Conservation (phyloP, 768 basidiomycete species). For the Exidia glandulosa region DNA sequence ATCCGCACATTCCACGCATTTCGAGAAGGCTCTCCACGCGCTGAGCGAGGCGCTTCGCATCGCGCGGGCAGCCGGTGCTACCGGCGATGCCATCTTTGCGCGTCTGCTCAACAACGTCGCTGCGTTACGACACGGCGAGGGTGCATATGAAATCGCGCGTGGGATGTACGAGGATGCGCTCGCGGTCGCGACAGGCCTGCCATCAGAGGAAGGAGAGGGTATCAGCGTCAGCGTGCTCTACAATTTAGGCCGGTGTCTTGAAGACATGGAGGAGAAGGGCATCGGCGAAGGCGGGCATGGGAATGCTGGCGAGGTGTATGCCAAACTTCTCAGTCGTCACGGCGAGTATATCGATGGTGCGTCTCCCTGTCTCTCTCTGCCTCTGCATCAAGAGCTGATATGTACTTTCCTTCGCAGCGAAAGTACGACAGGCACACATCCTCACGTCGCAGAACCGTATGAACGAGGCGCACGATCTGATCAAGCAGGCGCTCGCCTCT, state of each 20-base stretch:
- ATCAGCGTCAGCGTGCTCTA: slow-evolving; percentile 78
- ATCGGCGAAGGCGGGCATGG: slow-evolving; percentile 32
- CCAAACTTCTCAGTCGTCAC: slow-evolving; percentile 77
- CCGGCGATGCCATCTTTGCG: slow-evolving; percentile 38
- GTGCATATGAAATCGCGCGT: slow-evolving; percentile 43
- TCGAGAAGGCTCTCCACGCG: slow-evolving; percentile 62
- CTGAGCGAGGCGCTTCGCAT: slow-evolving; percentile 64
- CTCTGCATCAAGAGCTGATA: background rate
- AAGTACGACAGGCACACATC: slow-evolving; percentile 84
- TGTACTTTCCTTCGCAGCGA: slow-evolving; percentile 44
- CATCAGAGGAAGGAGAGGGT: slow-evolving; percentile 43
- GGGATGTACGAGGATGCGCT: slow-evolving; percentile 66
- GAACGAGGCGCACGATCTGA: slow-evolving; percentile 74
- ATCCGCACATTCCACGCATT: slow-evolving; percentile 16
- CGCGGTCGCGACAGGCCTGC: slow-evolving; percentile 38
- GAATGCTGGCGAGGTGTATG: slow-evolving; percentile 57
- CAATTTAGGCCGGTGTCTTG: slow-evolving; percentile 87
- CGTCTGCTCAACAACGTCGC: slow-evolving; percentile 75
- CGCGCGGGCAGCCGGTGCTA: slow-evolving; percentile 33
- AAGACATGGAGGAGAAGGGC: slow-evolving; percentile 63
- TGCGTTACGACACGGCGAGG: slow-evolving; percentile 61
- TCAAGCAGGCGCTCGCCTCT: slow-evolving; percentile 81
- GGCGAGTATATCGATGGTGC: slow-evolving; percentile 93
- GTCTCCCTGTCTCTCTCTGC: slow-evolving; percentile 24
- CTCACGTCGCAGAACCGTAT: slow-evolving; percentile 54